phyloP scores from a whole-genome alignment of 306 rosid species.

The Begonia loranthoides region DNA sequence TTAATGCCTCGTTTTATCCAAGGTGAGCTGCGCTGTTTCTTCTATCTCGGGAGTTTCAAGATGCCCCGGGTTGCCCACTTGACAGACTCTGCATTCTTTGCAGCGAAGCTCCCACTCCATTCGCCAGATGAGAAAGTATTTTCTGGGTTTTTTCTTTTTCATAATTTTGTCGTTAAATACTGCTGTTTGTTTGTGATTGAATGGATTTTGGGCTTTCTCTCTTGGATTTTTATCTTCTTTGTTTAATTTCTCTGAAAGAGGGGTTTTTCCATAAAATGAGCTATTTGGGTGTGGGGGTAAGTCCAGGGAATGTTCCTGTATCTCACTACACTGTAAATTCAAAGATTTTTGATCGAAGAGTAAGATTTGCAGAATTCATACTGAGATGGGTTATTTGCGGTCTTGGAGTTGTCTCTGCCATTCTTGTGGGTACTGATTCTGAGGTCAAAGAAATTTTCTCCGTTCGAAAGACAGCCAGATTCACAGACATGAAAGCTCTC shows the following conservation, averaged over 20 bases:
- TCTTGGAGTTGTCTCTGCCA: constrained; percentile 47
- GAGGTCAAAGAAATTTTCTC: constrained; percentile 55
- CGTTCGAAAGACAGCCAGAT: constrained; percentile 53
- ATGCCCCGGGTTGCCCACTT: no score
- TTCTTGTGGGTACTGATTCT: constrained; percentile 78
- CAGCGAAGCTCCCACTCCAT: no score
- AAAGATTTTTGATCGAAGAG: constrained; percentile 35
- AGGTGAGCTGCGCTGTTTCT: no score
- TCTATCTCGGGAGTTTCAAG: no score
- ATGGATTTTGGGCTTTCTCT: no score
- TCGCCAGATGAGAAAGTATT: no score
- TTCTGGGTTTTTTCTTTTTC: no score
- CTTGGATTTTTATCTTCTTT: background rate
- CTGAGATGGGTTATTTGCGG: constrained; percentile 51
- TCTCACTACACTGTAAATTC: constrained; percentile 28
- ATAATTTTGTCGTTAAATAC: no score
- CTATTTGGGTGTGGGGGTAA: constrained; percentile 61
- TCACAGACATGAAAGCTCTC: constrained; percentile 75
- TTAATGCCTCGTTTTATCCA: no score
- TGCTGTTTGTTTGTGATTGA: no score
- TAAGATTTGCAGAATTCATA: constrained; percentile 57
- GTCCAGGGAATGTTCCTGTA: constrained; percentile 74
- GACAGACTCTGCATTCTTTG: no score
- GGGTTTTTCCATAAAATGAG: constrained; percentile 35
- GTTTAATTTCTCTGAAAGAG: background rate